These are phyloP conservation scores for Daldinia sp. DNA, from an alignment of 2,329 filamentous ascomycete genomes.

Conservation along the genomic window DNA sequence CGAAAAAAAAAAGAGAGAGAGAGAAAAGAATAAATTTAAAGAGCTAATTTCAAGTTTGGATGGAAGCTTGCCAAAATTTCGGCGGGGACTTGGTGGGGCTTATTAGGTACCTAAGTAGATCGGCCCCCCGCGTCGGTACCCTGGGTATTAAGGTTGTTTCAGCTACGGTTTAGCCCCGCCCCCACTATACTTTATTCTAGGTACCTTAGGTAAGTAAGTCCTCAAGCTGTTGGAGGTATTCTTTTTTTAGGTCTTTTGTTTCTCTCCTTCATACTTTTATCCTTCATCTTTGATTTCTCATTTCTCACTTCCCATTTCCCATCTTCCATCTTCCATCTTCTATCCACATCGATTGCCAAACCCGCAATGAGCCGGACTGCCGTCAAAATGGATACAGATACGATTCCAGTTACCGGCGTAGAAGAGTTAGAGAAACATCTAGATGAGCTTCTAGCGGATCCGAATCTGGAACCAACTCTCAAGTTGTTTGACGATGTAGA, in stretches of 20 bases:
- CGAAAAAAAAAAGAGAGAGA: too few relatives aligned
- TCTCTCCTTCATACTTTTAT: too few relatives aligned
- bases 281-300: not conserved
- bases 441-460: slow-evolving; percentile 56
- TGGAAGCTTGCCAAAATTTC: slow-evolving; percentile 36
- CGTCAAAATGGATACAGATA: slow-evolving; percentile 51
- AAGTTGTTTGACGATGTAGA: slow-evolving; percentile 67
- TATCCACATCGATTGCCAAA: too few relatives aligned
- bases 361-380: slow-evolving; percentile 46
- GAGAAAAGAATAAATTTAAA: slow-evolving; percentile 5
- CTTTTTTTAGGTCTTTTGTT: too few relatives aligned
- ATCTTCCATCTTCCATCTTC: not conserved
- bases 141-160: not conserved
- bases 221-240: too few relatives aligned
- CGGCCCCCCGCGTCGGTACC: not conserved
- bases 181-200: not conserved
- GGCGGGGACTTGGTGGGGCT: slow-evolving; percentile 28
- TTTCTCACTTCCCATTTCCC: too few relatives aligned
- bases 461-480: slow-evolving; percentile 53
- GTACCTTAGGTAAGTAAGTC: too few relatives aligned
- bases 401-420: slow-evolving; percentile 59
- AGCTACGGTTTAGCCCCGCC: not conserved
- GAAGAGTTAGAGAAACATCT: slow-evolving; percentile 64
- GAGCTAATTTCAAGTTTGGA: too few relatives aligned
- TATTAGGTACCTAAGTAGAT: not conserved